Conservation (phyloP, 106 monocot genomes). For the Dendrobium catenatum region DNA sequence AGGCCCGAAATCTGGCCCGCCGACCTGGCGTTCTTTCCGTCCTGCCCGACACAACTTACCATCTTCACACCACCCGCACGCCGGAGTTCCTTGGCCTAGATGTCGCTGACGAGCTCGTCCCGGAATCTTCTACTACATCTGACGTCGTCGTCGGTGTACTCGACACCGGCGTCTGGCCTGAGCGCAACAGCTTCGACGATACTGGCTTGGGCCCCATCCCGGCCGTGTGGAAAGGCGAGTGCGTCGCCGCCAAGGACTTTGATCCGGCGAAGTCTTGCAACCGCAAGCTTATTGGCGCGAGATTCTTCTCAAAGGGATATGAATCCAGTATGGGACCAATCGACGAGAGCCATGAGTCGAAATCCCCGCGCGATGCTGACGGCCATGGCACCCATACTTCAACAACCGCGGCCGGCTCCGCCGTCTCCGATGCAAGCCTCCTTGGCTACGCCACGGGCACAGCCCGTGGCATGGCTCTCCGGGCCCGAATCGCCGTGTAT, state of each 20-base stretch:
- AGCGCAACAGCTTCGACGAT: slow-evolving; percentile 69
- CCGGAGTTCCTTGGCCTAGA: slow-evolving; percentile 87
- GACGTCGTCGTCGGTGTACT: slow-evolving; percentile 90
- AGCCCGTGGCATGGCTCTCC: slow-evolving; percentile 74
- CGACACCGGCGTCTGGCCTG: slow-evolving; percentile 97
- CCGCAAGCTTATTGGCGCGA: slow-evolving; percentile 81
- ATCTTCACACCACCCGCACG: slow-evolving; percentile 94
- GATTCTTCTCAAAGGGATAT: slow-evolving; percentile 79
- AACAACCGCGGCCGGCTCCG: slow-evolving; percentile 69
- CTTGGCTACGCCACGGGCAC: slow-evolving; percentile 80
- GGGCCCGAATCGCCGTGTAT: slow-evolving; percentile 73
- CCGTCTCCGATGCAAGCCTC: slow-evolving; percentile 54
- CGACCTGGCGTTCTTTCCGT: slow-evolving; percentile 60
- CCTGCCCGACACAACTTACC: slow-evolving; percentile 57
- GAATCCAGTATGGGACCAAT: slow-evolving; percentile 83
- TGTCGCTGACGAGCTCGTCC: slow-evolving; percentile 11
- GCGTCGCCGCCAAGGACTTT: slow-evolving; percentile 62
- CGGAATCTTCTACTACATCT: slow-evolving; percentile 29
- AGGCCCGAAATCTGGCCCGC: slow-evolving; percentile 37
- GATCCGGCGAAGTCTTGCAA: slow-evolving; percentile 54
- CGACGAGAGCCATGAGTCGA: slow-evolving; percentile 61
- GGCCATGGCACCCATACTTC: slow-evolving; percentile 97
- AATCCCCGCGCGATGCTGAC: slow-evolving; percentile 78
- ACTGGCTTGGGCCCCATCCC: slow-evolving; percentile 78
- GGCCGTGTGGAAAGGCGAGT: slow-evolving; percentile 65